A percentile compares a stretch with the other conserved stretches of the same genome.
phyloP scores from a whole-genome alignment of 2,329 filamentous ascomycete genomes.

The Sarocladium oryzae region DNA sequence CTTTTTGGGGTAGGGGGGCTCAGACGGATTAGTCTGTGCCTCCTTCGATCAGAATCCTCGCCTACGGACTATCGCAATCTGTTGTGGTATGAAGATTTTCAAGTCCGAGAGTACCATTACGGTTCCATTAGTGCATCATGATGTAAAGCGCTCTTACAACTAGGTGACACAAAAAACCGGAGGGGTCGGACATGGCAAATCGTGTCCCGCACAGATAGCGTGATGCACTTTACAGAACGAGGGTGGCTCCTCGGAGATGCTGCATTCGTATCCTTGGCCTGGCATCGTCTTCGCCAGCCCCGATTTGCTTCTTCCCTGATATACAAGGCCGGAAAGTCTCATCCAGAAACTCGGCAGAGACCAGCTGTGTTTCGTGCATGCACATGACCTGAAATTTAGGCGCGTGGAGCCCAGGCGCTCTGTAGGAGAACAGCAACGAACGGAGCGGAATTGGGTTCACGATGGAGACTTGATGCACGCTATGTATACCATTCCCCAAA shows the following conservation, averaged over 20 bases:
- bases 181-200: neutral
- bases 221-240: neutral
- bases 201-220: neutral
- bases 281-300: neutral
- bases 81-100: too few relatives aligned
- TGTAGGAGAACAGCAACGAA: neutral
- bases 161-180: too few relatives aligned
- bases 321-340: neutral
- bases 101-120: too few relatives aligned
- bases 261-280: too few relatives aligned
- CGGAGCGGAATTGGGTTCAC: constrained; percentile 1
- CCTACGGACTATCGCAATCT: neutral
- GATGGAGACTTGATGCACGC: constrained; percentile 5
- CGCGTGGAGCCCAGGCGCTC: neutral
- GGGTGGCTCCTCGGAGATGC: constrained; percentile 3
- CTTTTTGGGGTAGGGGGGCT: too few relatives aligned
- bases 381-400: neutral
- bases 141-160: too few relatives aligned
- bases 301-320: neutral
- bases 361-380: neutral
- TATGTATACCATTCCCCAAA: neutral
- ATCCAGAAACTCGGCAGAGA: neutral
- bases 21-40: neutral
- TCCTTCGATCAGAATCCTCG: neutral
- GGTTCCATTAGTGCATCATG: too few relatives aligned